Evolutionary conservation across 2,329 filamentous ascomycete genomes (phyloP).

Genomic region (Curvularia hawaiiensis): DNA sequence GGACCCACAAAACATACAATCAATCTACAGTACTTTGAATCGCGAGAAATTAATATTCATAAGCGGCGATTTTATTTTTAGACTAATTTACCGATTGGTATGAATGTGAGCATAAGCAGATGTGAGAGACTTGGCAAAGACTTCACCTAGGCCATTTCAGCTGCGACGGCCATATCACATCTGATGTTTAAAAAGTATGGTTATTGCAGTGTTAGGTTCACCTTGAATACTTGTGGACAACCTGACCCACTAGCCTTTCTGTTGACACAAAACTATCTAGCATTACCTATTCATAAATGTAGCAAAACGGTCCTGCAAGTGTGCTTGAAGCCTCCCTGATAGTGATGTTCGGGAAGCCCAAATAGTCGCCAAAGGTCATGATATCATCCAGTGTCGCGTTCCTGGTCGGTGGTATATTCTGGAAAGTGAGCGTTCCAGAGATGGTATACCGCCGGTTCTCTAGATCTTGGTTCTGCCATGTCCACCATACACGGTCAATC

Average conservation of each 20-base stretch:
- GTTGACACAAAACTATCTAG: background rate
- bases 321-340: constrained; percentile 51
- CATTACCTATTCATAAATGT: constrained; percentile 42
- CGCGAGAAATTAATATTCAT: background rate
- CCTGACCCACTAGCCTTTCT: background rate
- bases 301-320: constrained; percentile 52
- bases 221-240: background rate
- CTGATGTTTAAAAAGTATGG: background rate
- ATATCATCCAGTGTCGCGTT: constrained; percentile 54
- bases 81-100: background rate
- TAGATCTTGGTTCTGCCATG: constrained; percentile 55
- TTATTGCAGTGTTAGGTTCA: background rate
- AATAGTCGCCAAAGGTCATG: constrained; percentile 46
- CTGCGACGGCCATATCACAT: background rate
- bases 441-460: constrained; percentile 46
- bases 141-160: background rate
- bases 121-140: background rate
- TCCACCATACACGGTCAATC: constrained; percentile 57
- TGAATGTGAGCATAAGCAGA: background rate
- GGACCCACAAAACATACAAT: no score
- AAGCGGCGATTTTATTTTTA: background rate
- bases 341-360: constrained; percentile 33
- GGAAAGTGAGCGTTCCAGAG: constrained; percentile 52
- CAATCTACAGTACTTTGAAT: no score
- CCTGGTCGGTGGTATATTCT: constrained; percentile 50